These are phyloP conservation scores for Lactarius tabidus DNA, from an alignment of 768 basidiomycete genomes.

Conservation along the genomic window DNA sequence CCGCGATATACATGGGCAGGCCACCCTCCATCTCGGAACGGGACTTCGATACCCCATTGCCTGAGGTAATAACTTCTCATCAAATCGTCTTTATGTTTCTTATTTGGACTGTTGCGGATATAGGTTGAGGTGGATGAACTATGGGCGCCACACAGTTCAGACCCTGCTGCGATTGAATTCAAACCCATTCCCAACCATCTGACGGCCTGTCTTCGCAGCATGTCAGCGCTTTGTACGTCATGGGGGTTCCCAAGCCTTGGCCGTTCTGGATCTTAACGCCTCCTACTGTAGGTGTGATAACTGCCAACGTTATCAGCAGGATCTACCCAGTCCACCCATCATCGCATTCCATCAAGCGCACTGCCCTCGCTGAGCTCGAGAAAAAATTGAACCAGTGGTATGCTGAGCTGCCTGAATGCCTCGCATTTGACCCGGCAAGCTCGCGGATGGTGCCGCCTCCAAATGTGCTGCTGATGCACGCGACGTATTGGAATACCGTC, in stretches of 20 bases:
- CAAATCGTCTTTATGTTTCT: neutral
- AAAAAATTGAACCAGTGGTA: constrained; percentile 71
- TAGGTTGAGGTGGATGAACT: constrained; percentile 56
- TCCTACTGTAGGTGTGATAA: constrained; percentile 49
- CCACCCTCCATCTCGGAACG: constrained; percentile 63
- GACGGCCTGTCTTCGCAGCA: constrained; percentile 54
- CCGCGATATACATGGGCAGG: constrained; percentile 73
- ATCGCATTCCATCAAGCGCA: constrained; percentile 44
- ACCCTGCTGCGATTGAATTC: constrained; percentile 41
- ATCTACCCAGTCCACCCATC: constrained; percentile 65
- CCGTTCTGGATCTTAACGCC: constrained; percentile 3
- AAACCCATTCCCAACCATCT: constrained; percentile 44
- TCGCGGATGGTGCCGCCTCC: constrained; percentile 55
- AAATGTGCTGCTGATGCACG: constrained; percentile 62
- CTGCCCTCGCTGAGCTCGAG: constrained; percentile 54
- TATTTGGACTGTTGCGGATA: constrained; percentile 3
- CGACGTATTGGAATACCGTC: constrained; percentile 73
- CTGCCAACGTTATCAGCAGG: constrained; percentile 60
- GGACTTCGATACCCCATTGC: constrained; percentile 66
- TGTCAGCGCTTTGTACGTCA: constrained; percentile 54
- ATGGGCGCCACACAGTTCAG: constrained; percentile 46
- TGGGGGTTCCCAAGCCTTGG: neutral
- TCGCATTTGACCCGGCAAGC: constrained; percentile 56
- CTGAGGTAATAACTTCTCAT: constrained; percentile 35
- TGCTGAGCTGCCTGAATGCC: constrained; percentile 57